Evolutionary conservation across 2,329 filamentous ascomycete genomes (phyloP).

Genomic region (Aspergillus sp.): DNA sequence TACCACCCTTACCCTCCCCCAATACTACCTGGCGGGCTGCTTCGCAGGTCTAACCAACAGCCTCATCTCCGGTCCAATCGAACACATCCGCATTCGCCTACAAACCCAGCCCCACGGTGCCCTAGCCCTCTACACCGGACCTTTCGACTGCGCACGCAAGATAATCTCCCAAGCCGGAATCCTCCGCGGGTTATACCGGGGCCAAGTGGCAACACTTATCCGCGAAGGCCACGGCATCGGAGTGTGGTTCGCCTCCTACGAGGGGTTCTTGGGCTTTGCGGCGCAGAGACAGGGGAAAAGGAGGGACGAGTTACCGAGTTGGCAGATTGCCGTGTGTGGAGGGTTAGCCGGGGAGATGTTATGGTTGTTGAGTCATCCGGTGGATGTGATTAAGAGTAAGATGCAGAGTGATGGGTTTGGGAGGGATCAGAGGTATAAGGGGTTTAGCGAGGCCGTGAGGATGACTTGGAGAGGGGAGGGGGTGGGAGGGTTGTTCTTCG

Average conservation of each 20-base stretch:
- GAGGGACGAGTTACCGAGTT: slow-evolving; percentile 71
- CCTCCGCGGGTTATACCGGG: slow-evolving; percentile 79
- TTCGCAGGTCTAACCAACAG: slow-evolving; percentile 89
- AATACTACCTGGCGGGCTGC: slow-evolving; percentile 85
- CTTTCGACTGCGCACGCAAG: slow-evolving; percentile 82
- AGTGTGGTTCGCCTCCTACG: slow-evolving; percentile 79
- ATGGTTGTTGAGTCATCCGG: slow-evolving; percentile 87
- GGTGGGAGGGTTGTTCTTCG: slow-evolving; percentile 84
- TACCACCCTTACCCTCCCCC: slow-evolving; percentile 65
- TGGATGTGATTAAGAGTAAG: slow-evolving; percentile 96
- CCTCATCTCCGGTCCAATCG: slow-evolving; percentile 81
- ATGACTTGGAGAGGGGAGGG: slow-evolving; percentile 69
- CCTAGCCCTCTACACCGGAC: slow-evolving; percentile 71
- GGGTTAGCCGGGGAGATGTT: slow-evolving; percentile 89
- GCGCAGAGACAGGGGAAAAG: slow-evolving; percentile 79
- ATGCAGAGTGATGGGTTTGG: slow-evolving; percentile 96
- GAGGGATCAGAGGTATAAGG: slow-evolving; percentile 64
- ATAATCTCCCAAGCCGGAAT: slow-evolving; percentile 60
- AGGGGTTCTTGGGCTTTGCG: slow-evolving; percentile 69
- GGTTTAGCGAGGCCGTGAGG: slow-evolving; percentile 81
- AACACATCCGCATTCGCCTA: slow-evolving; percentile 90
- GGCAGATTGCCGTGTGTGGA: slow-evolving; percentile 85
- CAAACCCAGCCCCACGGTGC: slow-evolving; percentile 89
- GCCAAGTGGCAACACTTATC: slow-evolving; percentile 77
- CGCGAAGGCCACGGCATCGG: slow-evolving; percentile 92